Conservation (phyloP, 495 filamentous ascomycete genomes). For the Parathielavia appendiculata region DNA sequence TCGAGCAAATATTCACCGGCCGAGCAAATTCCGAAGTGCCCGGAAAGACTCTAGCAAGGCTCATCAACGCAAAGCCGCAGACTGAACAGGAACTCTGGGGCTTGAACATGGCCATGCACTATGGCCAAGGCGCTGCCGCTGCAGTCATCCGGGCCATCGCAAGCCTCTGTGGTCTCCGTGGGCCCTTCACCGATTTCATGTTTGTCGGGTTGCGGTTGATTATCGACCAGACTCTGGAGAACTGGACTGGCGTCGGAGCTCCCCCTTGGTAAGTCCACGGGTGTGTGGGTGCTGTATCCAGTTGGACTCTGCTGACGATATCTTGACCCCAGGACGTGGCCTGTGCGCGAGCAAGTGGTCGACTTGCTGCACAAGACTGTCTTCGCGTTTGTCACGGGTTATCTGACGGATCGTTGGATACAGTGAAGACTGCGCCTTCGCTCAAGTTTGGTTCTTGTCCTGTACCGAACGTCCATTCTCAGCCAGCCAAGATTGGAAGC, state of each 20-base stretch:
- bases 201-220: constrained; percentile 26
- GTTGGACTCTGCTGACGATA: neutral
- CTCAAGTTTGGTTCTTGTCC: neutral
- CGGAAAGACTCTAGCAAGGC: constrained; percentile 10
- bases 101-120: constrained; percentile 24
- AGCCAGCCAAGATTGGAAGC: neutral
- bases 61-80: constrained; percentile 3
- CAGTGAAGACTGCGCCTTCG: constrained; percentile 8
- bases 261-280: constrained; percentile 1
- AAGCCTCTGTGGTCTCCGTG: constrained; percentile 29
- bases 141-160: constrained; percentile 24
- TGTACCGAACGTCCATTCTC: neutral
- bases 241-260: neutral
- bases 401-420: constrained; percentile 25
- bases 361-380: constrained; percentile 33
- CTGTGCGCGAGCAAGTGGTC: constrained; percentile 28
- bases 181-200: constrained; percentile 32
- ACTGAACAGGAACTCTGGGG: constrained; percentile 11
- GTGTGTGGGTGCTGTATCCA: neutral
- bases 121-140: constrained; percentile 24
- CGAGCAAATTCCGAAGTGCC: constrained; percentile 17
- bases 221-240: constrained; percentile 25
- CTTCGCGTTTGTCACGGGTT: constrained; percentile 31
- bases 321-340: constrained; percentile 22
- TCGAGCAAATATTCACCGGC: constrained; percentile 17